Conservation (phyloP, 805 yeast genomes). For the Yarrowia sp. region DNA sequence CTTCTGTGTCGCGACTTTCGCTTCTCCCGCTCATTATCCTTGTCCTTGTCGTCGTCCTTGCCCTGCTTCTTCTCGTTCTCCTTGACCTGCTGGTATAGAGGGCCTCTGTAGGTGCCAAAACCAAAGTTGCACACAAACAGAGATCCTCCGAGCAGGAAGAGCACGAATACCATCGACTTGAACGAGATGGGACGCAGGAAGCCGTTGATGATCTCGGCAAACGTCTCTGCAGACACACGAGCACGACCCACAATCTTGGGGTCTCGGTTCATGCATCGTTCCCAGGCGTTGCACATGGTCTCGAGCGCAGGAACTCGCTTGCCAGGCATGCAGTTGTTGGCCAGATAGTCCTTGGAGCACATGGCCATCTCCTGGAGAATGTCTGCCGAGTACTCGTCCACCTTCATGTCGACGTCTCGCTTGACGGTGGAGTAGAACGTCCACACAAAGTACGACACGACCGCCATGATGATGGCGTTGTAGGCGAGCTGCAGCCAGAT, state of each 20-base stretch:
- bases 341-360: conserved; percentile 66
- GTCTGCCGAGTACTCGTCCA: conserved; percentile 60
- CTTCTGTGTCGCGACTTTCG: background rate
- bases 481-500: conserved; percentile 62
- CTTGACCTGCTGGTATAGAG: conserved; percentile 26
- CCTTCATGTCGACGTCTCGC: conserved; percentile 67
- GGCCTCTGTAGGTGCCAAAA: conserved; percentile 30
- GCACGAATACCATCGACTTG: conserved; percentile 53
- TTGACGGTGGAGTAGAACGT: conserved; percentile 55
- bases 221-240: conserved; percentile 71
- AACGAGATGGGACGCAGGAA: conserved; percentile 69
- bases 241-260: conserved; percentile 67
- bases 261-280: conserved; percentile 76
- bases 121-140: conserved; percentile 37
- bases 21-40: background rate
- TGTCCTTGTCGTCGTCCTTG: background rate
- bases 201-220: conserved; percentile 78
- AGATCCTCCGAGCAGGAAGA: conserved; percentile 35
- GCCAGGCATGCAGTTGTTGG: conserved; percentile 65
- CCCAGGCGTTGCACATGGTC: conserved; percentile 67
- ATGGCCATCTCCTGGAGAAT: conserved; percentile 60
- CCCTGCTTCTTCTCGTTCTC: conserved; percentile 1
- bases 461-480: conserved; percentile 52
- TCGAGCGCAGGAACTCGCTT: conserved; percentile 77
- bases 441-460: conserved; percentile 52